Percentiles rank a stretch among this genome's conserved stretches.
Conservation (phyloP, 2,329 filamentous ascomycete genomes). For the Calonectria pteridis region DNA sequence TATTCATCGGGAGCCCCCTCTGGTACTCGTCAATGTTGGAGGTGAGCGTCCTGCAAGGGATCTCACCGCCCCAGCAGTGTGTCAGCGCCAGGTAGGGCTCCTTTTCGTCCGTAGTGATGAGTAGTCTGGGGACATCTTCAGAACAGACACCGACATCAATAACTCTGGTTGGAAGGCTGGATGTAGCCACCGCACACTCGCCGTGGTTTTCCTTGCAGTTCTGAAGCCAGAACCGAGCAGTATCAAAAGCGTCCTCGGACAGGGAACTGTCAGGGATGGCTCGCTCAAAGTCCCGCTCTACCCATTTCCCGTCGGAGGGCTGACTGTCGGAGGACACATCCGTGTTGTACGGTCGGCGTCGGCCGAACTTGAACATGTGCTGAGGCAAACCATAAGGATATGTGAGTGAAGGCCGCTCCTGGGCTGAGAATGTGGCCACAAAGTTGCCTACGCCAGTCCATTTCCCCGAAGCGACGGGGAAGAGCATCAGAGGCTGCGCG, state of each 20-base stretch:
- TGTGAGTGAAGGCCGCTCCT: not conserved
- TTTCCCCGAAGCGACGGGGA: not conserved
- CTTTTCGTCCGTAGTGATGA: not conserved
- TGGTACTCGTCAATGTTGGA: not conserved
- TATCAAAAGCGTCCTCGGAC: not conserved
- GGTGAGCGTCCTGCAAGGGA: not conserved
- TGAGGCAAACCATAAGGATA: not conserved
- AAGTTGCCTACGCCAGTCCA: not conserved
- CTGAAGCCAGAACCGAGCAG: not conserved
- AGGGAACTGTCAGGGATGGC: not conserved
- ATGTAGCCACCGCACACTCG: not conserved
- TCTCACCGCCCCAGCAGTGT: not conserved
- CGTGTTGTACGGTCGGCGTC: not conserved
- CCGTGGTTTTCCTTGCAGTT: not conserved
- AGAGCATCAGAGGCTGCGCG: not conserved
- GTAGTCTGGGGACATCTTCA: not conserved
- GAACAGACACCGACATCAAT: not conserved
- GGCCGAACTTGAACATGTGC: not conserved
- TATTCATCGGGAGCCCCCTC: not conserved
- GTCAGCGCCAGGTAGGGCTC: not conserved
- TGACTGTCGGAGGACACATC: not conserved
- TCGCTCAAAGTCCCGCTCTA: not conserved
- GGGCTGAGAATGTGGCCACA: not conserved
- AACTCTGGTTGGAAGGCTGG: not conserved
- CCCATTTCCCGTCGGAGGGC: not conserved